Percentiles rank a stretch among this genome's conserved stretches.
Evolutionary conservation across 1,139 yeast genomes (phyloP).

Genomic region (Kurtzmaniella quercitrusa): DNA sequence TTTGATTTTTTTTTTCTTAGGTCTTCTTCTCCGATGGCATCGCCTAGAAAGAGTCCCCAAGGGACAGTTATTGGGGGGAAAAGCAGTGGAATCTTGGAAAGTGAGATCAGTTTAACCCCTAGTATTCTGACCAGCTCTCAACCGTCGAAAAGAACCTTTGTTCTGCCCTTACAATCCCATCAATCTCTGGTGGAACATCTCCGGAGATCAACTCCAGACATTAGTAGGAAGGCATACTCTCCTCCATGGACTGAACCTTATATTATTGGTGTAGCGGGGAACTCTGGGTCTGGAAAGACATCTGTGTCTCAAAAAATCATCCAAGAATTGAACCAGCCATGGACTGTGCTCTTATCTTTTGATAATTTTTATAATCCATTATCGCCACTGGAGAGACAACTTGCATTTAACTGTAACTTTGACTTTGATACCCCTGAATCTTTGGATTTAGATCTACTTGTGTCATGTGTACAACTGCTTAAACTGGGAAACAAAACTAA

Average conservation of each 20-base stretch:
- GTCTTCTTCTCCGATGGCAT: not conserved
- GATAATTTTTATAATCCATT: conserved; percentile 88
- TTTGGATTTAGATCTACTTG: conserved; percentile 70
- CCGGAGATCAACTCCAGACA: conserved; percentile 2
- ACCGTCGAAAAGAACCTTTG: not conserved
- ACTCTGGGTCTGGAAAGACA: conserved; percentile 94
- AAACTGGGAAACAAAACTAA: conserved; percentile 56
- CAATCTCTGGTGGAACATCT: not conserved
- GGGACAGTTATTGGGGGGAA: not conserved
- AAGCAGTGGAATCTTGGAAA: not conserved
- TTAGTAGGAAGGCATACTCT: conserved; percentile 35
- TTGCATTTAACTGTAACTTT: conserved; percentile 63
- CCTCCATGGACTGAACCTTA: conserved; percentile 98
- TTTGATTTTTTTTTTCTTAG: not conserved
- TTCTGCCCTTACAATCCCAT: not conserved
- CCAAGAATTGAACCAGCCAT: conserved; percentile 78
- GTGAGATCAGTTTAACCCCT: not conserved
- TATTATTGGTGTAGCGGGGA: conserved; percentile 91
- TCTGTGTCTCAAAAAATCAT: conserved; percentile 85
- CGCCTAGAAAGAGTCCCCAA: not conserved
- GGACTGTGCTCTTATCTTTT: conserved; percentile 90
- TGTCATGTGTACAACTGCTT: conserved; percentile 57
- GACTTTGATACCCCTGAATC: conserved; percentile 89
- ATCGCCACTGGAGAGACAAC: conserved; percentile 50
- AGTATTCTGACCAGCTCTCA: not conserved